Evolutionary conservation across 2,329 filamentous ascomycete genomes (phyloP).

Genomic region (Metarhizium rileyi): DNA sequence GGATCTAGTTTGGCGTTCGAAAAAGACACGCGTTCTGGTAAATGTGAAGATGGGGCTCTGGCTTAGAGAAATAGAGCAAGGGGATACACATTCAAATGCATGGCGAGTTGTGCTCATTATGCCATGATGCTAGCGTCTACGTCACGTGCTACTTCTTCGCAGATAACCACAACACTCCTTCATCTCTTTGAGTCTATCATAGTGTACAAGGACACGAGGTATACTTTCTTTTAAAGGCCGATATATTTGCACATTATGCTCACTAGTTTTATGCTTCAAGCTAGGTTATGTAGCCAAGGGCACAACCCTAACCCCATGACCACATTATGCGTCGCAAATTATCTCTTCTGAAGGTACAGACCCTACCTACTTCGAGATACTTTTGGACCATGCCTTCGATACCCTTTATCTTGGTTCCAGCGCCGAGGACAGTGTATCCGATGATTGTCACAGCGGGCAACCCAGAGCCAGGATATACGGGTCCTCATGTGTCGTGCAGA

Average conservation of each 20-base stretch:
- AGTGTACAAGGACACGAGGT: no score
- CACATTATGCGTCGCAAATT: conserved; percentile 8
- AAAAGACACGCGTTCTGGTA: neutral
- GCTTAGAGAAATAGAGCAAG: no score
- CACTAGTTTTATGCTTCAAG: no score
- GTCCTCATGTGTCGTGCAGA: conserved; percentile 21
- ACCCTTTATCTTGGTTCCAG: conserved; percentile 11
- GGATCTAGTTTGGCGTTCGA: neutral
- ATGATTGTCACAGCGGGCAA: conserved; percentile 14
- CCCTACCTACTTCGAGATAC: conserved; percentile 22
- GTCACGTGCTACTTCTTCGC: no score
- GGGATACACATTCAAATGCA: no score
- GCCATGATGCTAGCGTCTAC: no score
- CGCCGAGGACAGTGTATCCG: conserved; percentile 15
- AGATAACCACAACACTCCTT: no score
- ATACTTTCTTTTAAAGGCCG: no score
- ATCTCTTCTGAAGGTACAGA: conserved; percentile 14
- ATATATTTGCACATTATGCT: no score
- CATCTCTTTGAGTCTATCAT: no score
- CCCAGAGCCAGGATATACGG: conserved; percentile 17
- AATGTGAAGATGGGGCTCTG: no score
- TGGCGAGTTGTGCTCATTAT: no score
- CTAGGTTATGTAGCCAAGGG: neutral
- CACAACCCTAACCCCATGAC: conserved; percentile 11
- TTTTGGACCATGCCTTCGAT: conserved; percentile 12